Base-by-base conservation (phyloP, 495 filamentous ascomycete genomes). In the Podospora conica region DNA sequence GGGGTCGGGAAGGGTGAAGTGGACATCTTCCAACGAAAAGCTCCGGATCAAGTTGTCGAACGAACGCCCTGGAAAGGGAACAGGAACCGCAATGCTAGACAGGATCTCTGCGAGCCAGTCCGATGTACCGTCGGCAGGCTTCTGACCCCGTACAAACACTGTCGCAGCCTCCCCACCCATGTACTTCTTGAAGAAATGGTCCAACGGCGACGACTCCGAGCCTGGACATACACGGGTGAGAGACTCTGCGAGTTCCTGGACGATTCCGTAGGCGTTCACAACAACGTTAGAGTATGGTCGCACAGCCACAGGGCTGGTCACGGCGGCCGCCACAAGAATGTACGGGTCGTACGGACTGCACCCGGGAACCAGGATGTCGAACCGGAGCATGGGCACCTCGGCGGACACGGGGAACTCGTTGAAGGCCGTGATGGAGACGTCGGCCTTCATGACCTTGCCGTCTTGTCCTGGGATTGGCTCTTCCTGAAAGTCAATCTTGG, bases 1-100 rank as follows among this genome's bases (percentile, higher is more conserved):
- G 15, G 88, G 89, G 70, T 91, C 82, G 1, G 95, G 95, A 55
- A 98, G 78, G 28, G 81, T 85, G 75, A 98, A 95, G 69, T 92
- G 86, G 9, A 94, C 91, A 74, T 96, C 84, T 2, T 86, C 84
- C 70, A 97, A 80, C 31, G 90, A 89, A 74, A 98, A 96, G 63
- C 92, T 93, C 64, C 87, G 88, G 73, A 98, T 88, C 21, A 96
- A 73, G 68, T 90, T 86, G 60, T 91, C 92, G 69, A 97, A 85
- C 3, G 86, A 85, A 63, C 88, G 85, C 20, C 92, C 93, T 0
- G 91, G 90, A 58, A 97, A 91, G 9, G 91, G 87, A 48, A 97
- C 79, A 3, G 93, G 94, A 9, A 98, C 82, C 5, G 89, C 92
- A 69, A 97, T 83, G 71, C 88, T 92, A 58, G 86, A 87, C 21